phyloP scores from a whole-genome alignment of 495 filamentous ascomycete genomes.

The Parathielavia hyrcaniae region DNA sequence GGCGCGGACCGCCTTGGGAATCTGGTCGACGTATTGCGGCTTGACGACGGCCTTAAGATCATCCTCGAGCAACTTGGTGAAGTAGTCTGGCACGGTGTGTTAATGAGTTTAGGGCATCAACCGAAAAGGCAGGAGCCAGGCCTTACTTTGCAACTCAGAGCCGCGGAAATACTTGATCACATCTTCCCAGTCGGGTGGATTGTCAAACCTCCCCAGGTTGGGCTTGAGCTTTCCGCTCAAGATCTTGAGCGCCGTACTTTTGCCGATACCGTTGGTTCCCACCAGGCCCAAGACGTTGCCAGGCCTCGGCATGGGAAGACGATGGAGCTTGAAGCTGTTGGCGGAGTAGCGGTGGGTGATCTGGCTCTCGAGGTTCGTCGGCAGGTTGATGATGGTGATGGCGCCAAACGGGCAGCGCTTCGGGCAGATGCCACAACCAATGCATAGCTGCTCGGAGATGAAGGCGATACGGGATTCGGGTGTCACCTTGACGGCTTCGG shows the following conservation, averaged over 20 bases:
- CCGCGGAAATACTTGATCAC: conserved; percentile 97
- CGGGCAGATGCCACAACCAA: conserved; percentile 97
- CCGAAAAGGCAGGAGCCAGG: background rate
- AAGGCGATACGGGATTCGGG: conserved; percentile 92
- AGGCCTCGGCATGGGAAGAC: conserved; percentile 88
- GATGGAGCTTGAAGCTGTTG: conserved; percentile 98
- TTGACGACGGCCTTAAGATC: conserved; percentile 95
- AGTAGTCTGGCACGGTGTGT: conserved; percentile 62
- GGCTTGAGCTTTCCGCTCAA: conserved; percentile 97
- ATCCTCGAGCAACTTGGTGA: conserved; percentile 95
- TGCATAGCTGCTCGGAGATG: conserved; percentile 70
- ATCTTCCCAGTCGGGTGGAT: conserved; percentile 98
- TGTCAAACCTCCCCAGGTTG: conserved; percentile 88
- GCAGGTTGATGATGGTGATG: conserved; percentile 98
- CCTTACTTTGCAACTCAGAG: conserved; percentile 89
- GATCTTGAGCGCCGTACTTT: conserved; percentile 97
- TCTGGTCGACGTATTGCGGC: conserved; percentile 98
- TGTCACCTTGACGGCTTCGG: conserved; percentile 65
- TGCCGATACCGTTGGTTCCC: conserved; percentile 98
- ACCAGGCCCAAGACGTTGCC: conserved; percentile 96
- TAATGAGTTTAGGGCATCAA: conserved; percentile 11
- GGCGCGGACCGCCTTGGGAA: conserved; percentile 82
- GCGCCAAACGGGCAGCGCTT: conserved; percentile 99
- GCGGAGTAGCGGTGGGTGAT: conserved; percentile 98
- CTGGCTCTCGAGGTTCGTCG: conserved; percentile 94